Conservation (phyloP, 768 basidiomycete species). For the Suillus ampliporus region DNA sequence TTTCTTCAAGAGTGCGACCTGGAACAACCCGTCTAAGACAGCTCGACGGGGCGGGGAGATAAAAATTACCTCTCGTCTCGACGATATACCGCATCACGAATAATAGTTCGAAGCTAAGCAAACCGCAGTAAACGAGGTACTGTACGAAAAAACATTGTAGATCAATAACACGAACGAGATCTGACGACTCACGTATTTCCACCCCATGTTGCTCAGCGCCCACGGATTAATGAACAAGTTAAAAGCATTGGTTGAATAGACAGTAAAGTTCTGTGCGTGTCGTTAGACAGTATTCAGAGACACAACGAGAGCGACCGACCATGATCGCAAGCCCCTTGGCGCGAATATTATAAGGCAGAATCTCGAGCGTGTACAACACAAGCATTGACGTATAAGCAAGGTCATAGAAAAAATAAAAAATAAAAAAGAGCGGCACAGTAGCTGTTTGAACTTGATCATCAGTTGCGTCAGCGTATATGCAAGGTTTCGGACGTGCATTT, state of each 20-base stretch:
- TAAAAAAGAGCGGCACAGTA: conserved; percentile 71
- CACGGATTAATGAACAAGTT: conserved; percentile 84
- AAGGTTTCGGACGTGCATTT: conserved; percentile 22
- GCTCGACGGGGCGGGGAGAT: conserved; percentile 13
- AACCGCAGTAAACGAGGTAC: conserved; percentile 69
- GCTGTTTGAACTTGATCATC: conserved; percentile 39
- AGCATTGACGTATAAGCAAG: conserved; percentile 81
- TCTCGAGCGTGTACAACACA: conserved; percentile 71
- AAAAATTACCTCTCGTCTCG: conserved; percentile 61
- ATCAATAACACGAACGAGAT: not conserved
- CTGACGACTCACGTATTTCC: conserved; percentile 48
- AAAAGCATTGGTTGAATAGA: conserved; percentile 73
- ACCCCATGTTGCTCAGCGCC: conserved; percentile 58
- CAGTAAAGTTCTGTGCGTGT: conserved; percentile 56
- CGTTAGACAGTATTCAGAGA: not conserved
- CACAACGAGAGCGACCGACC: conserved; percentile 45
- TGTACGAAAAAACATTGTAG: conserved; percentile 11
- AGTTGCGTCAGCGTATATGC: not conserved
- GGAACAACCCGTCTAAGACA: conserved; percentile 16
- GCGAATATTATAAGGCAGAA: conserved; percentile 78
- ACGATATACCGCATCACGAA: conserved; percentile 62
- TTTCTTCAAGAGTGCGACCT: conserved; percentile 76
- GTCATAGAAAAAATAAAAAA: conserved; percentile 57
- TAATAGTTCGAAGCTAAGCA: conserved; percentile 65
- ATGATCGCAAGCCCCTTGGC: conserved; percentile 82